Percentiles rank a stretch among this genome's conserved stretches.
phyloP scores from a whole-genome alignment of 2,329 filamentous ascomycete genomes.

The Colletotrichum echinochloae region DNA sequence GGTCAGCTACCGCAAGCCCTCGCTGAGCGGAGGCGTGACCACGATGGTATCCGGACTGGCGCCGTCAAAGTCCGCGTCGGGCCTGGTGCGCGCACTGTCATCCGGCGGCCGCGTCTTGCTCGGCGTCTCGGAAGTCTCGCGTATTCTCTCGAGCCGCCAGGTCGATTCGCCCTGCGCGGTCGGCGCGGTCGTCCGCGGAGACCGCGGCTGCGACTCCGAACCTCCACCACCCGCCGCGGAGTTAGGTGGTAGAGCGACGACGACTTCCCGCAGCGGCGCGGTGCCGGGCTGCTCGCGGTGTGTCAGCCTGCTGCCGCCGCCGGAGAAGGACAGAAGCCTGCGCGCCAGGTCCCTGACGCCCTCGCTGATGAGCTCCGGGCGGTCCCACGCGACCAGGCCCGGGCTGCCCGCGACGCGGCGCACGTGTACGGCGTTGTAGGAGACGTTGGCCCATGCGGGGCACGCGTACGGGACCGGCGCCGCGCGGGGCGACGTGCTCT shows the following conservation, averaged over 20 bases:
- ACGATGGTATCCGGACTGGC: constrained; percentile 40
- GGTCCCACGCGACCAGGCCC: constrained; percentile 62
- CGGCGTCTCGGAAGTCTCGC: constrained; percentile 37
- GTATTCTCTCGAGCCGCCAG: constrained; percentile 34
- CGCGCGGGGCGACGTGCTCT: constrained; percentile 43
- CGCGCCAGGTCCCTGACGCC: constrained; percentile 57
- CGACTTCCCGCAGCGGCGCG: constrained; percentile 51
- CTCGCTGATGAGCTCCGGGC: constrained; percentile 58
- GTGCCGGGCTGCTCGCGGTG: constrained; percentile 44
- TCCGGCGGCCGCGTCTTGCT: constrained; percentile 6
- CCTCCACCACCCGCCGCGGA: neutral
- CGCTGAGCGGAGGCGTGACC: constrained; percentile 28
- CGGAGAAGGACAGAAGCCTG: constrained; percentile 49
- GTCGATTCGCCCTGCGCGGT: constrained; percentile 21
- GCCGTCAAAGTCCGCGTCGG: constrained; percentile 31
- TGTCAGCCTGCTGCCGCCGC: constrained; percentile 55
- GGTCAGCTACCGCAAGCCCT: neutral
- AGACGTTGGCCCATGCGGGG: constrained; percentile 60
- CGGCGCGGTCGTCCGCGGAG: neutral
- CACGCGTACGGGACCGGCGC: constrained; percentile 54
- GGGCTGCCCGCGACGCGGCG: constrained; percentile 55
- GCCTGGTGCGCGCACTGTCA: neutral
- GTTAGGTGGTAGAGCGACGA: constrained; percentile 40
- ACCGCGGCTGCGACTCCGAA: neutral
- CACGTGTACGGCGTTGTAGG: constrained; percentile 57